These are phyloP conservation scores for Diphasiastrum complanatum DNA, from an alignment of 83 land plant species.

Conservation along the genomic window DNA sequence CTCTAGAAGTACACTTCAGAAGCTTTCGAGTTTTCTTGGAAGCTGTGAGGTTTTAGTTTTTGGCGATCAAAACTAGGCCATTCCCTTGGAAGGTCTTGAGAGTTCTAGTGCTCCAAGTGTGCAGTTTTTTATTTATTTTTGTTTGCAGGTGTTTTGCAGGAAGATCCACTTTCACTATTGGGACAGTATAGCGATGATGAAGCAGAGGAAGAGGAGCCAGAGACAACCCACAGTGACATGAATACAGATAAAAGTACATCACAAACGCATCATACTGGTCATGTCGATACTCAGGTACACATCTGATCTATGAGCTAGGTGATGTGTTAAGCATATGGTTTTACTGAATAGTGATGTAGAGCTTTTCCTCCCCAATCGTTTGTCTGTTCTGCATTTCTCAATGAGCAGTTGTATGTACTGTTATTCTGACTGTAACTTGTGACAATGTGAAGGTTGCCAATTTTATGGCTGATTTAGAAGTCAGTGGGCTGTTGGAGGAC, in stretches of 20 bases:
- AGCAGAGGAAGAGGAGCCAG: slow-evolving; percentile 39
- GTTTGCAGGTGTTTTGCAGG: slow-evolving; percentile 47
- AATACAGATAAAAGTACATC: slow-evolving; percentile 9
- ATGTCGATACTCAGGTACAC: slow-evolving; percentile 38
- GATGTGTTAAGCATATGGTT: neutral
- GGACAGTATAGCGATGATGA: slow-evolving; percentile 94
- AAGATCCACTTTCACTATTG: slow-evolving; percentile 64
- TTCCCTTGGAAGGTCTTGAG: slow-evolving; percentile 1
- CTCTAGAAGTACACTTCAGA: too few relatives aligned
- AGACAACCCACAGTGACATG: slow-evolving; percentile 8
- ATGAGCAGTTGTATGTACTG: neutral
- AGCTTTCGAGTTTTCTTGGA: too few relatives aligned
- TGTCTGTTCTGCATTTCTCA: neutral
- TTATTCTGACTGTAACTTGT: neutral
- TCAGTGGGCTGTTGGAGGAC: slow-evolving; percentile 26
- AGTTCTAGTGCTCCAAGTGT: neutral
- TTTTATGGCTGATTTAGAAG: slow-evolving; percentile 39
- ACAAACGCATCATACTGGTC: slow-evolving; percentile 8
- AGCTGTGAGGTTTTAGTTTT: too few relatives aligned
- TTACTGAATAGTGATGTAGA: neutral
- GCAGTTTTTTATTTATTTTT: neutral
- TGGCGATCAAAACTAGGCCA: slow-evolving; percentile 4
- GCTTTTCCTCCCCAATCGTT: neutral
- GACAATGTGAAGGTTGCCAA: slow-evolving; percentile 33
- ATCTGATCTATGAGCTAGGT: neutral